Base-by-base conservation (phyloP, 176 grass and related monocot genomes). In the Aegilops sharonensis region DNA sequence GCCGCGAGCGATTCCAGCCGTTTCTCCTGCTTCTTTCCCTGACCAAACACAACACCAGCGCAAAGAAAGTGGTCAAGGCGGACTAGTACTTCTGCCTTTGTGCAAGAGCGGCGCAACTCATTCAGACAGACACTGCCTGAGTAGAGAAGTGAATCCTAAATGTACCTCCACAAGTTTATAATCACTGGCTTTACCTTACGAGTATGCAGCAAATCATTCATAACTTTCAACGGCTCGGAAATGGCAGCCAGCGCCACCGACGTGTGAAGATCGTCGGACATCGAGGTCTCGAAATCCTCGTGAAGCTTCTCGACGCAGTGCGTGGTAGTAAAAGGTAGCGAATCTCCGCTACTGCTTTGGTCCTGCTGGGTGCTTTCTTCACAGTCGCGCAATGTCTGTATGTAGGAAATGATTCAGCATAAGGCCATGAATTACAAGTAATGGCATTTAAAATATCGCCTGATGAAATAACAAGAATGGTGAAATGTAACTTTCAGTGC, bases 201-300 rank as follows among this genome's bases (percentile, higher is more conserved):
- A 70, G 96, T 94, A 65, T 95, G 96, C 42, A 98, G 73, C 14
- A 98, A 43, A 81, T 98, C 96, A 56, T 95, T 98, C 74, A 95
- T 91, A 67, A 92, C 77, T 91, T 91, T 98, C 24, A 95, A 13
- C 48, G 96, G 93, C 39, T 98, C 94, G 52, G 96, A 95, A 80
- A 95, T 82, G 29, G 90, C 87, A 59, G 88, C 88, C 78, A 95
- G 81, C 52, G 91, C 90, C 64, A 95, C 89, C 71, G 96, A 86
- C 48, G 96, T 92, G 86, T 94, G 92, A 67, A 98, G 90, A 89
- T 98, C 96, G 62, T 98, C 93, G 45, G 91, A 98, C 86, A 98
- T 89, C 10, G 93, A 95, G 29, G 84, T 78, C 73, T 86, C 87
- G 69, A 94, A 98, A 89, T 98, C 93, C 47, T 23, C 29, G 40